Conservation (phyloP, 345 rosid species). For the Microcos paniculata region DNA sequence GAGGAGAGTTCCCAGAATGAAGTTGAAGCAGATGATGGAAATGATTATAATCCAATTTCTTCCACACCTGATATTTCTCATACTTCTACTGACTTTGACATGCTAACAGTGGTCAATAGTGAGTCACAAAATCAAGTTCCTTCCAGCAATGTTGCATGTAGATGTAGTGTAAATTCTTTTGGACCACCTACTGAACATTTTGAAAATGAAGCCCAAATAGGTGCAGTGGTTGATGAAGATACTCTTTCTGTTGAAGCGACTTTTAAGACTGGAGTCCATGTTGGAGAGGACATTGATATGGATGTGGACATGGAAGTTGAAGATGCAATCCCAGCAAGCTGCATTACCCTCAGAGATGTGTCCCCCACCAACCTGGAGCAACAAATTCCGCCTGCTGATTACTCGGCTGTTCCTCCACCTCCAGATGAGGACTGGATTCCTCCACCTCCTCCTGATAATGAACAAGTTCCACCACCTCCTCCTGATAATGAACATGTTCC, state of each 20-base stretch:
- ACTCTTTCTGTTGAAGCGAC: slow-evolving; percentile 27
- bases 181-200: slow-evolving; percentile 36
- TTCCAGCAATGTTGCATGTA: slow-evolving; percentile 21
- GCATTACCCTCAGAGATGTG: slow-evolving; percentile 19
- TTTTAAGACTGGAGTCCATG: slow-evolving; percentile 28
- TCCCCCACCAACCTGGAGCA: slow-evolving; percentile 25
- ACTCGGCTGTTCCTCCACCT: slow-evolving; percentile 51
- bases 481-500: slow-evolving; percentile 55
- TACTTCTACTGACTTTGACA: slow-evolving; percentile 24
- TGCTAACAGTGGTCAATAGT: neutral
- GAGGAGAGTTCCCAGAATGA: slow-evolving; percentile 29
- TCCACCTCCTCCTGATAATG: slow-evolving; percentile 84
- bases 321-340: slow-evolving; percentile 41
- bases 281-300: slow-evolving; percentile 80
- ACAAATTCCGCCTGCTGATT: slow-evolving; percentile 36
- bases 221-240: slow-evolving; percentile 32
- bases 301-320: slow-evolving; percentile 99
- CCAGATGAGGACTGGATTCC: slow-evolving; percentile 93
- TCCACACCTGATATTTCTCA: slow-evolving; percentile 30
- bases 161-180: slow-evolving; percentile 6
- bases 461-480: slow-evolving; percentile 83
- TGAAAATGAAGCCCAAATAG: slow-evolving; percentile 27
- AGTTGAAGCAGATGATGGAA: slow-evolving; percentile 36
- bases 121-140: slow-evolving; percentile 18
- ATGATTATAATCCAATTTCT: slow-evolving; percentile 22